phyloP scores from a whole-genome alignment of 495 filamentous ascomycete genomes.

The Penicillium desertorum region DNA sequence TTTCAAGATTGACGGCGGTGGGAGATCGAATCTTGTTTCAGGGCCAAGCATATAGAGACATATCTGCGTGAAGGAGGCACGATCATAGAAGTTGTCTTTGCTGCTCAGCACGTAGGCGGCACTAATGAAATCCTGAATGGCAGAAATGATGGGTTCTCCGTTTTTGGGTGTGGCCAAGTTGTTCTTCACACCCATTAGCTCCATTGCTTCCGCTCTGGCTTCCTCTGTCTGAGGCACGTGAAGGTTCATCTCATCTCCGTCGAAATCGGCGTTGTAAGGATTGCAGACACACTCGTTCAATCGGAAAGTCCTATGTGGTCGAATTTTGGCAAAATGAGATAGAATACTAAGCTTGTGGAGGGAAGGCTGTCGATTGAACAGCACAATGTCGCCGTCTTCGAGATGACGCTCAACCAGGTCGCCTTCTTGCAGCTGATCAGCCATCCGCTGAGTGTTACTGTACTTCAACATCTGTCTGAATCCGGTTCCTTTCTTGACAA shows the following conservation, averaged over 20 bases:
- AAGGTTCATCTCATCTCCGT: slow-evolving; percentile 98
- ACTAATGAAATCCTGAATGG: slow-evolving; percentile 98
- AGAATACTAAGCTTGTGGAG: slow-evolving; percentile 98
- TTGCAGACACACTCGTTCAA: slow-evolving; percentile 98
- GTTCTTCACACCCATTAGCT: slow-evolving; percentile 97
- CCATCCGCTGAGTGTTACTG: slow-evolving; percentile 62
- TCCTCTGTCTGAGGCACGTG: slow-evolving; percentile 98
- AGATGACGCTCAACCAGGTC: slow-evolving; percentile 93
- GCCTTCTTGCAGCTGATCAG: slow-evolving; percentile 71
- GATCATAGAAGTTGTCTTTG: slow-evolving; percentile 91
- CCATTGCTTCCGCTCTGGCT: slow-evolving; percentile 90
- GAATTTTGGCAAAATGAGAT: slow-evolving; percentile 86
- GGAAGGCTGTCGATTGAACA: slow-evolving; percentile 97
- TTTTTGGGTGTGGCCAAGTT: slow-evolving; percentile 95
- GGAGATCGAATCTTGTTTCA: slow-evolving; percentile 75
- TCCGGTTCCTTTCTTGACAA: slow-evolving; percentile 68
- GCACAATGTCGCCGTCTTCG: slow-evolving; percentile 92
- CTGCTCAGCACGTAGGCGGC: slow-evolving; percentile 87
- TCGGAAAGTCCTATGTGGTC: slow-evolving; percentile 94
- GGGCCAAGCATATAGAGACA: slow-evolving; percentile 93
- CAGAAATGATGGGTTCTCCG: slow-evolving; percentile 96
- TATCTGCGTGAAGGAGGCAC: slow-evolving; percentile 80
- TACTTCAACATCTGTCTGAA: slow-evolving; percentile 75
- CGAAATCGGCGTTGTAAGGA: slow-evolving; percentile 99
- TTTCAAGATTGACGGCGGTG: slow-evolving; percentile 79